Percentiles rank a stretch among this genome's conserved stretches.
These are phyloP conservation scores for Cryomyces minteri DNA, from an alignment of 495 filamentous ascomycete genomes.

Conservation along the genomic window DNA sequence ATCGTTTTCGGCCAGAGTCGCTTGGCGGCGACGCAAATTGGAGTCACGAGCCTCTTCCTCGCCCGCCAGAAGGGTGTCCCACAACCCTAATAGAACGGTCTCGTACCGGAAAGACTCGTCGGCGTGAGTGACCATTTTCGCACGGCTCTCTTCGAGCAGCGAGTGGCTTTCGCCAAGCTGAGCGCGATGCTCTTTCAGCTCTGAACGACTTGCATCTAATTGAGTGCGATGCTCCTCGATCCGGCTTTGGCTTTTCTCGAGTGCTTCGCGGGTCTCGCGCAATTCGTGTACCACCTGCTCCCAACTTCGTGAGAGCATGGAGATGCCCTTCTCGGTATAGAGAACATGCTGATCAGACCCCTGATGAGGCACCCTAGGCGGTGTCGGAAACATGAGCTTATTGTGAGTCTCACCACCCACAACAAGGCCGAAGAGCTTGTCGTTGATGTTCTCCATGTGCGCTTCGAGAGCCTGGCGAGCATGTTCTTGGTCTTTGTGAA, in stretches of 20 bases:
- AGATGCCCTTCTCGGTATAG: no score
- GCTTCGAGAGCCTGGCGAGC: constrained; percentile 13
- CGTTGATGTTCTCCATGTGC: constrained; percentile 15
- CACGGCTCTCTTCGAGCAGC: constrained; percentile 1
- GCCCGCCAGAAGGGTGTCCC: constrained; percentile 49
- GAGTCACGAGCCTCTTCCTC: constrained; percentile 37
- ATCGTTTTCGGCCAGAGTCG: background rate
- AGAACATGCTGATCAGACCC: constrained; percentile 6
- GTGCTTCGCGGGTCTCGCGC: background rate
- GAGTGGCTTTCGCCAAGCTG: constrained; percentile 3
- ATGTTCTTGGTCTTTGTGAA: constrained; percentile 3
- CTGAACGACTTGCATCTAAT: constrained; percentile 5
- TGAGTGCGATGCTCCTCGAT: background rate
- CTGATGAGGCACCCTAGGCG: constrained; percentile 6
- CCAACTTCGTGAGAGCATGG: no score
- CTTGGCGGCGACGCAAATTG: constrained; percentile 29
- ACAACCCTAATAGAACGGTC: constrained; percentile 40
- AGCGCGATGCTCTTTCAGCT: constrained; percentile 5
- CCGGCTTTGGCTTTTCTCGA: background rate
- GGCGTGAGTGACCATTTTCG: background rate
- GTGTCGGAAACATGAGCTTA: background rate
- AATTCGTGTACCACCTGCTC: no score
- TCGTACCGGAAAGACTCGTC: constrained; percentile 10
- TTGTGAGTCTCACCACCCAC: constrained; percentile 3
- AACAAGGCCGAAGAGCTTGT: constrained; percentile 14